Evolutionary conservation across 768 basidiomycete genomes (phyloP).

Genomic region (Saitozyma sp.): DNA sequence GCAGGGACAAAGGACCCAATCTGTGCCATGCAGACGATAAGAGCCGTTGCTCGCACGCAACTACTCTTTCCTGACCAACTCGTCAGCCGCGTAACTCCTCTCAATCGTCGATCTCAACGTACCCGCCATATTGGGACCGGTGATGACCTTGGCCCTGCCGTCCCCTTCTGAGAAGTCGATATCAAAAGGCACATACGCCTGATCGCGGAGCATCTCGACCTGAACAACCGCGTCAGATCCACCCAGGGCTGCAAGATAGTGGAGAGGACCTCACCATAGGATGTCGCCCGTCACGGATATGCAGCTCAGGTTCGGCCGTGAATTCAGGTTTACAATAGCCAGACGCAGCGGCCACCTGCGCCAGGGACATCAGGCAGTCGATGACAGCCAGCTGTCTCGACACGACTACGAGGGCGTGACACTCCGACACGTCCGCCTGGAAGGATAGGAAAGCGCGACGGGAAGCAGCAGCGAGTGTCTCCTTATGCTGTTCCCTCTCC

Average conservation of each 20-base stretch:
- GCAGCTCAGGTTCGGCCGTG: constrained; percentile 62
- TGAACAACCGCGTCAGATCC: constrained; percentile 9
- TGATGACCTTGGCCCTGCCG: constrained; percentile 50
- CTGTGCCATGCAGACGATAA: constrained; percentile 64
- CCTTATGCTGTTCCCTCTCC: constrained; percentile 72
- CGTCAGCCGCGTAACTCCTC: constrained; percentile 10
- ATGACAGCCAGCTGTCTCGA: constrained; percentile 78
- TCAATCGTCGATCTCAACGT: constrained; percentile 6
- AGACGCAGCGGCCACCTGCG: constrained; percentile 70
- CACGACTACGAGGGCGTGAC: constrained; percentile 70
- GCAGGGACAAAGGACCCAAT: constrained; percentile 91
- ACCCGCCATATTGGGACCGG: constrained; percentile 58
- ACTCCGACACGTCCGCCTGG: constrained; percentile 67
- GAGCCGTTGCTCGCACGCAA: constrained; percentile 59
- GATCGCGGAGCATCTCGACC: constrained; percentile 69
- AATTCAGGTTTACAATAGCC: constrained; percentile 79
- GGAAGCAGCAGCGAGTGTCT: constrained; percentile 64
- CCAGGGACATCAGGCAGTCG: constrained; percentile 81
- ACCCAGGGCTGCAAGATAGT: background rate
- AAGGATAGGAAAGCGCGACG: constrained; percentile 66
- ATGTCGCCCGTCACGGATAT: constrained; percentile 82
- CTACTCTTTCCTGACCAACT: constrained; percentile 70
- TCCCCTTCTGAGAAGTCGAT: constrained; percentile 63
- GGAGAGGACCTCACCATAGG: constrained; percentile 64
- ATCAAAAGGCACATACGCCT: constrained; percentile 85